phyloP scores from a whole-genome alignment of 164 flowering plant genomes.

The Nelumbo lutea region DNA sequence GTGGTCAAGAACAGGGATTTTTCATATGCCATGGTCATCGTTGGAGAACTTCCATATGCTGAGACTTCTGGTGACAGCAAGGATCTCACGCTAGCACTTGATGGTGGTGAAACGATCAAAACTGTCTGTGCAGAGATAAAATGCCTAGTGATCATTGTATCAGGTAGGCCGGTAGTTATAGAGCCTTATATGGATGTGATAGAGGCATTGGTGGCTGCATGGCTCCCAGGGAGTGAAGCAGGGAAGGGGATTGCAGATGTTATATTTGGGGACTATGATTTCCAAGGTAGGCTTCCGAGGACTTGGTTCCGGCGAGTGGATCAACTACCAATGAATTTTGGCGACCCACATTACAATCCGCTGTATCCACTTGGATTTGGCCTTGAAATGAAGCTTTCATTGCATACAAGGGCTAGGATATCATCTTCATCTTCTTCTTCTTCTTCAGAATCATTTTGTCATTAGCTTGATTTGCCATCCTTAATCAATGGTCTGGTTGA shows the following conservation, averaged over 20 bases:
- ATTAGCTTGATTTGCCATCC: neutral
- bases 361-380: constrained; percentile 41
- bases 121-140: constrained; percentile 22
- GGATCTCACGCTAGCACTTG: constrained; percentile 19
- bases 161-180: constrained; percentile 38
- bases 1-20: constrained; percentile 14
- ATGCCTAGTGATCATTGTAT: constrained; percentile 35
- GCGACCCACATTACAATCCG: constrained; percentile 41
- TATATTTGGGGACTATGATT: constrained; percentile 40
- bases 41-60: constrained; percentile 37
- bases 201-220: constrained; percentile 50
- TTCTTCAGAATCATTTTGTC: neutral
- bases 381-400: constrained; percentile 14
- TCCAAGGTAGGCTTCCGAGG: constrained; percentile 37
- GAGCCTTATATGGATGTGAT: constrained; percentile 31
- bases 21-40: constrained; percentile 32
- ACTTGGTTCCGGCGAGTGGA: constrained; percentile 46
- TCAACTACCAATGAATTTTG: constrained; percentile 48
- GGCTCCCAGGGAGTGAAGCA: constrained; percentile 46
- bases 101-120: constrained; percentile 22
- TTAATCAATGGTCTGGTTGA: too few relatives aligned
- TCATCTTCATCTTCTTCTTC: neutral
- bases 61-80: constrained; percentile 31
- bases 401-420: neutral
- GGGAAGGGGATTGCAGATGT: constrained; percentile 48